Evolutionary conservation across 768 basidiomycete species (phyloP), one percentile per base, ranked within the genome.

Genomic region (Mycena belliarum): DNA sequence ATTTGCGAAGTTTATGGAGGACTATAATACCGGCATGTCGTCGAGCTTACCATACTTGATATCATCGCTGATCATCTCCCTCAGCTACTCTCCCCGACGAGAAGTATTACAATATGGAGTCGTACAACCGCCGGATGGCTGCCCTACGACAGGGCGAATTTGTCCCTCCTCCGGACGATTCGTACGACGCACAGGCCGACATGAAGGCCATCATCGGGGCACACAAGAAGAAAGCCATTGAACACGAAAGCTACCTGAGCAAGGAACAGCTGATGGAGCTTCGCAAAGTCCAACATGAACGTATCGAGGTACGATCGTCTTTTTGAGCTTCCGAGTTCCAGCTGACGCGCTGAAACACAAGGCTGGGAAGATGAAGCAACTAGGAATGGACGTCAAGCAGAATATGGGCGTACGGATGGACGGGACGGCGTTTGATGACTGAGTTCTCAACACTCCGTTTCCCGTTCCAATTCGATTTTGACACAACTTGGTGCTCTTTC

Each of bases 21-120:
- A 93, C 68, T 93, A 79, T 67, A 91, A 93, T 65, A 92, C 89
- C 28, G 88, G 91, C 87, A 59, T 28, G 77, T 47, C 49, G 15
- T 54, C n/a, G 21, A 14, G 12, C 35, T n/a, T n/a, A n/a, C n/a
- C n/a, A n/a, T n/a, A n/a, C 37, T n/a, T 28, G 14, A n/a, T 28
- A 4, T 35, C 7, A 14, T 1, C 35, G 23, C 44, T 54, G 3
- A 63, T 41, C 7, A 32, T 12, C 9, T 3, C 11, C 11, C 32
- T 10, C 50, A 94, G 94, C 93, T 15, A 97, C 95, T 4, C 79
- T 97, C 3, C 92, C 95, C 11, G 90, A 96, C 66, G 93, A 95
- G 70, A 97, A 97, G 70, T 97, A 95, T 72, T 96, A 96, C 71
- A 84, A 95, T 67, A 93, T 95, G 82, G 86, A 85, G 52, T 81